These are phyloP conservation scores for Neopestalotiopsis clavispora DNA, from an alignment of 2,329 filamentous ascomycete species.

Conservation along the genomic window DNA sequence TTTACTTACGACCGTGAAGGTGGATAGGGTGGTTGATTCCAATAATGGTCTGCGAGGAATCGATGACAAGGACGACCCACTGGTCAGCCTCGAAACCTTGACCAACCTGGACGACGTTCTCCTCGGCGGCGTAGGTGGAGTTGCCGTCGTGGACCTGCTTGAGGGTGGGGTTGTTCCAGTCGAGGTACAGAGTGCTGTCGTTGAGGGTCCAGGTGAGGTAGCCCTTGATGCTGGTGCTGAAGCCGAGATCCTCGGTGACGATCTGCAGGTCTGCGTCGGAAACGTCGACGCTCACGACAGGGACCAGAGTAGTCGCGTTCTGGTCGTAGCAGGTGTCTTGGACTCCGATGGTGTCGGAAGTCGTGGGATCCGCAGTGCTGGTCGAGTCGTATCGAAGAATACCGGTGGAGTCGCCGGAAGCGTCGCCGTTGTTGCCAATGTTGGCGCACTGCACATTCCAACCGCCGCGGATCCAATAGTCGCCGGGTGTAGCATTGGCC, in stretches of 20 bases:
- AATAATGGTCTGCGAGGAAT: slow-evolving; percentile 10
- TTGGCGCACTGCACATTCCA: slow-evolving; percentile 43
- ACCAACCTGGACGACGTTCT: slow-evolving; percentile 29
- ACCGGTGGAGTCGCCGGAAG: slow-evolving; percentile 46
- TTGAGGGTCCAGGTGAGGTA: slow-evolving; percentile 52
- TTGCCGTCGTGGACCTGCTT: slow-evolving; percentile 24
- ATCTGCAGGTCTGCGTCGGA: slow-evolving; percentile 24
- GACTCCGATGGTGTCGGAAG: slow-evolving; percentile 7
- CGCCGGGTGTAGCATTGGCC: slow-evolving; percentile 35
- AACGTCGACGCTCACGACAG: slow-evolving; percentile 36
- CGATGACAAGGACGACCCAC: slow-evolving; percentile 34
- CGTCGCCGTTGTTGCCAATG: slow-evolving; percentile 33
- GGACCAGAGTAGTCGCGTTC: slow-evolving; percentile 32
- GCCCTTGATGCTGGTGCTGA: slow-evolving; percentile 27
- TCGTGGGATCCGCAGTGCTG: slow-evolving; percentile 18
- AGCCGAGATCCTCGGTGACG: slow-evolving; percentile 28
- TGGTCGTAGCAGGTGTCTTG: slow-evolving; percentile 38
- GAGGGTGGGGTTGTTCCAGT: slow-evolving; percentile 46
- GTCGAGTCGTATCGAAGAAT: slow-evolving; percentile 46
- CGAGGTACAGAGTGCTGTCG: slow-evolving; percentile 44
- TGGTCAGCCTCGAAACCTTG: slow-evolving; percentile 19
- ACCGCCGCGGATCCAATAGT: slow-evolving; percentile 53
- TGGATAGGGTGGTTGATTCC: slow-evolving; percentile 40
- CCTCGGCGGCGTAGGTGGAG: slow-evolving; percentile 23
- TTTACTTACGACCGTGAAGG: slow-evolving; percentile 30